Evolutionary conservation across 2,329 filamentous ascomycete genomes (phyloP).

Genomic region (Tolypocladium pustulatum): DNA sequence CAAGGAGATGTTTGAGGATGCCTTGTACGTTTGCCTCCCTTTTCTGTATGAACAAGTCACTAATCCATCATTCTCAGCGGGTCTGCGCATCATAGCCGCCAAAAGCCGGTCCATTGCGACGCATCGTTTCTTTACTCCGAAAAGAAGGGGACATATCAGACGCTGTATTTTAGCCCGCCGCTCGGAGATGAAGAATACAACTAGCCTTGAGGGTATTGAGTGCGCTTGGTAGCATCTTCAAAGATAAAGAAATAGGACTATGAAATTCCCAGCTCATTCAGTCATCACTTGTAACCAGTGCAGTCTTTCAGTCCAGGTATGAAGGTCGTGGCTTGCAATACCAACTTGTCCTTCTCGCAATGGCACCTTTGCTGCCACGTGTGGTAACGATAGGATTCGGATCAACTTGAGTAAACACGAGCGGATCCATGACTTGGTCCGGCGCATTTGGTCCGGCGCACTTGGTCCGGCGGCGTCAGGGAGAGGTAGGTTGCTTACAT

Average conservation of each 20-base stretch:
- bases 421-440: too few species aligned
- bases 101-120: conserved; percentile 4
- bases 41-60: background rate
- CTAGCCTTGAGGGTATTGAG: background rate
- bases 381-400: too few species aligned
- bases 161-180: conserved; percentile 5
- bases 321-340: too few species aligned
- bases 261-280: background rate
- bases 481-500: too few species aligned
- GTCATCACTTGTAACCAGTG: too few species aligned
- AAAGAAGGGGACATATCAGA: conserved; percentile 7
- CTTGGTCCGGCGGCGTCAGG: too few species aligned
- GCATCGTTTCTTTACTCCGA: conserved; percentile 4
- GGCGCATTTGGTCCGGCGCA: too few species aligned
- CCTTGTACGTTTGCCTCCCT: conserved; percentile 2
- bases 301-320: too few species aligned
- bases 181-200: background rate
- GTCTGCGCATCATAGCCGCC: background rate
- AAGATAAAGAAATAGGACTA: background rate
- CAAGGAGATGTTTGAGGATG: conserved; percentile 4
- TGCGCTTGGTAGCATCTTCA: background rate
- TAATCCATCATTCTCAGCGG: conserved; percentile 1
- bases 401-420: too few species aligned
- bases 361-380: too few species aligned
- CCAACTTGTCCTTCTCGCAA: too few species aligned